These are phyloP conservation scores for Chaetomium sp. DNA, from an alignment of 2,329 filamentous ascomycete genomes.

Conservation along the genomic window DNA sequence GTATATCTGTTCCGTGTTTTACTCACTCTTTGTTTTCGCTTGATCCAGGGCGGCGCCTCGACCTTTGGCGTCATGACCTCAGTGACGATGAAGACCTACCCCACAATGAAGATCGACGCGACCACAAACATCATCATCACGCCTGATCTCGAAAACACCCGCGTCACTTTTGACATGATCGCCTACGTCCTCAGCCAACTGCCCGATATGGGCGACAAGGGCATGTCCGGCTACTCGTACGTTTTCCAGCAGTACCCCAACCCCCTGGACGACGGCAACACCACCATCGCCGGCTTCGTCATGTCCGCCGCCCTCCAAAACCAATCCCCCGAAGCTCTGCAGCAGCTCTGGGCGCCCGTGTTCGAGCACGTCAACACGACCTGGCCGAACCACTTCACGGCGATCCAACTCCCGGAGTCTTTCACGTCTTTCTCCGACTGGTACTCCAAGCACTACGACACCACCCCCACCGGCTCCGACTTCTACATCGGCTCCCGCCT, in stretches of 20 bases:
- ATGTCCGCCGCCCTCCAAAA: slow-evolving; percentile 34
- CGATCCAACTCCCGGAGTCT: slow-evolving; percentile 6
- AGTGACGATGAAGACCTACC: slow-evolving; percentile 44
- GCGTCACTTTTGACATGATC: slow-evolving; percentile 36
- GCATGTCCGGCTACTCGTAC: slow-evolving; percentile 42
- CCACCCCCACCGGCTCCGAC: slow-evolving; percentile 30
- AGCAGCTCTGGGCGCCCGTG: slow-evolving; percentile 30
- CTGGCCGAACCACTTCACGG: slow-evolving; percentile 29
- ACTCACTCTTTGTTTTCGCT: background rate
- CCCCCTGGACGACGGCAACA: slow-evolving; percentile 30
- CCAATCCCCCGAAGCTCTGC: slow-evolving; percentile 25
- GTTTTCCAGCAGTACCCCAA: slow-evolving; percentile 35
- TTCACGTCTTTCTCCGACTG: slow-evolving; percentile 34
- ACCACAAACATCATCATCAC: slow-evolving; percentile 33
- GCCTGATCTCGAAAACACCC: slow-evolving; percentile 31
- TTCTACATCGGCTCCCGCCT: slow-evolving; percentile 39
- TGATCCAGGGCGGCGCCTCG: slow-evolving; percentile 43
- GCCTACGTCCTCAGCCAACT: slow-evolving; percentile 40
- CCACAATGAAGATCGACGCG: slow-evolving; percentile 36
- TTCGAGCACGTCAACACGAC: slow-evolving; percentile 33
- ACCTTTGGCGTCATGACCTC: slow-evolving; percentile 46
- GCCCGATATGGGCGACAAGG: slow-evolving; percentile 42
- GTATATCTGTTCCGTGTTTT: too few species aligned
- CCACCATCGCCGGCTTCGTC: slow-evolving; percentile 26
- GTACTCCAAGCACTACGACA: slow-evolving; percentile 33